Percentiles rank a stretch among this genome's conserved stretches.
These are phyloP conservation scores for Deuterostichococcus epilithicus DNA, from an alignment of 139 green algal species.

Conservation along the genomic window DNA sequence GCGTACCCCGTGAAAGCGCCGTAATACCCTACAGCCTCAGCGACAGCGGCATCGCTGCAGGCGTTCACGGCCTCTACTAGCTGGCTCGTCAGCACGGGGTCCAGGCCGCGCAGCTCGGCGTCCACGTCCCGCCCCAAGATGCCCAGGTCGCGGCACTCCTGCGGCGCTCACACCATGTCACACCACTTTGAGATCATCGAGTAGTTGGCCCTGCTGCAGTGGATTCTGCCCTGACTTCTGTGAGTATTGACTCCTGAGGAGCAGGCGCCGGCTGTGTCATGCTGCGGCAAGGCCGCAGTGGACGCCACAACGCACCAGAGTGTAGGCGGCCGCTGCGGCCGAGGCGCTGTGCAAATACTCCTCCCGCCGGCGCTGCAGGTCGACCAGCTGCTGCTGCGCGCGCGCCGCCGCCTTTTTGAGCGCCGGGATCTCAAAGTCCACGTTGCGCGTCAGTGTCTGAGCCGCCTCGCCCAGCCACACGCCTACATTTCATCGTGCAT, in stretches of 20 bases:
- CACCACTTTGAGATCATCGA: background rate
- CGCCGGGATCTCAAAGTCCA: slow-evolving; percentile 76
- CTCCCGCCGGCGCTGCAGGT: slow-evolving; percentile 52
- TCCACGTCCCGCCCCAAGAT: slow-evolving; percentile 34
- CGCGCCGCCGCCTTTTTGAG: slow-evolving; percentile 56
- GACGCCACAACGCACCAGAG: slow-evolving; percentile 33
- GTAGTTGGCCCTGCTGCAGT: too few relatives aligned
- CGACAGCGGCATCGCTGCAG: background rate
- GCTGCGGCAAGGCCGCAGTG: background rate
- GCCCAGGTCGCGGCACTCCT: slow-evolving; percentile 55
- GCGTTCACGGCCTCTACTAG: slow-evolving; percentile 22
- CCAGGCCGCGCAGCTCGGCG: slow-evolving; percentile 39
- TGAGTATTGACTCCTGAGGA: too few relatives aligned
- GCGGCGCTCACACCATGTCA: background rate
- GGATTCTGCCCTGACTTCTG: background rate
- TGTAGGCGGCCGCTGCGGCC: slow-evolving; percentile 39
- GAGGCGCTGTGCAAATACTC: slow-evolving; percentile 57
- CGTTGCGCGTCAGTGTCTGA: slow-evolving; percentile 53
- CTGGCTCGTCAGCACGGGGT: slow-evolving; percentile 41
- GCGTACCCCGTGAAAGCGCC: slow-evolving; percentile 23
- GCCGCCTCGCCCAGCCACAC: slow-evolving; percentile 65
- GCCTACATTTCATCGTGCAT: slow-evolving; percentile 24
- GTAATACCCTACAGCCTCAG: slow-evolving; percentile 27
- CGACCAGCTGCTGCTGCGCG: slow-evolving; percentile 46
- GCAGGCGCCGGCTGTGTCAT: background rate